Evolutionary conservation across 257 asterid species (phyloP).

Genomic region (Capsicum rhomboideum): DNA sequence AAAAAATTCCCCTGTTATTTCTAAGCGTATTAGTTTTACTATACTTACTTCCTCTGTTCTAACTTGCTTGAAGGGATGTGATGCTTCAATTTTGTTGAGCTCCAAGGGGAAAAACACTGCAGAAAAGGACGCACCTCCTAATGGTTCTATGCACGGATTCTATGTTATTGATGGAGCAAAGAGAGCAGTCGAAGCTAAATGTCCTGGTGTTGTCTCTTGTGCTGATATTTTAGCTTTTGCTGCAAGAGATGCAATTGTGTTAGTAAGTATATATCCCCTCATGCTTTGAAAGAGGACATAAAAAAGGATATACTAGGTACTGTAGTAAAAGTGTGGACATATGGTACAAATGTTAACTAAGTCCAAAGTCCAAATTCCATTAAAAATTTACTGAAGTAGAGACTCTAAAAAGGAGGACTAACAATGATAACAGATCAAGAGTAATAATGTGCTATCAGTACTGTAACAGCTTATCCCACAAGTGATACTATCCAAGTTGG

Average conservation of each 20-base stretch:
- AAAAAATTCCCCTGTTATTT: background rate
- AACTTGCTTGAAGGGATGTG: conserved; percentile 47
- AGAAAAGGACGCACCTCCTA: conserved; percentile 62
- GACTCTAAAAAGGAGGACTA: background rate
- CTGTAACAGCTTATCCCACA: no score
- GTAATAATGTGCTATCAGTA: background rate
- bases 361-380: background rate
- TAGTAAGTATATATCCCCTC: conserved; percentile 21
- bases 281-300: no score
- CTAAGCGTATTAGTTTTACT: background rate
- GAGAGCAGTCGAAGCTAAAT: conserved; percentile 50
- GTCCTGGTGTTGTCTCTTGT: conserved; percentile 65
- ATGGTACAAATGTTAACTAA: background rate
- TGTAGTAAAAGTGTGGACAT: background rate
- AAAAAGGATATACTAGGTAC: no score
- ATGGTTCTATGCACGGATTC: conserved; percentile 58
- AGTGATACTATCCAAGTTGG: no score
- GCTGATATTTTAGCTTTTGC: conserved; percentile 78
- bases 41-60: background rate
- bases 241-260: conserved; percentile 72
- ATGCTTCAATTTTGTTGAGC: conserved; percentile 61
- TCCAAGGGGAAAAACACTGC: conserved; percentile 52
- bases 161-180: conserved; percentile 56
- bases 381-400: background rate
- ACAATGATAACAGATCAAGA: background rate